Base-by-base conservation (phyloP, 176 grass and related monocot genomes). In the Guadua angustifolia region DNA sequence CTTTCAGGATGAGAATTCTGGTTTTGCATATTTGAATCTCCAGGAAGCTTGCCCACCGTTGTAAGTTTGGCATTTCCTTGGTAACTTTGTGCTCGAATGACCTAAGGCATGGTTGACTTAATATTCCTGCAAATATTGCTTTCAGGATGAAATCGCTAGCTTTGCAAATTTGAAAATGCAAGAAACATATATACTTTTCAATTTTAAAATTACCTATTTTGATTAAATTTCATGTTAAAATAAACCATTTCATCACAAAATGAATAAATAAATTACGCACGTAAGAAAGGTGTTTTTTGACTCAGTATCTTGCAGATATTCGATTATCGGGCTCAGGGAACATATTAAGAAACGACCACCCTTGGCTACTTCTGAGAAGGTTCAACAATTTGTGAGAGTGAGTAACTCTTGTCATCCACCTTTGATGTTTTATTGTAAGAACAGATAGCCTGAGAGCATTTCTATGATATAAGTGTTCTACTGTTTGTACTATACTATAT, bases 351-450 rank as follows among this genome's bases (percentile, higher is more conserved):
- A 98, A 88, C 88, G 93, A 25, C 93, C 95, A 77, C 91, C 95
- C 12, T 92, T 98, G 80, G 95, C 95, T 83, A 94, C 95, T 63
- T 90, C 95, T 79, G 95, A 98, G 91, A 98, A 98, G 90, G 95
- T 98, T 87, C 93, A 98, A 75, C 95, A 98, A 68, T 95, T 88
- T 85, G 93, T 98, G 73, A 90, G 89, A 89, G 95, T 95, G 77
- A 83, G 92, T 92, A 81, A 18, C 60, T 73, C 57, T 60, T 83
- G 25, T 36, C 36, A 57, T 53, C 57, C 24, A 66, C 38, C 6
- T 57, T 4, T 86, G 36, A 5, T 35, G 1, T 53, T 68, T 81
- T 75, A 62, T 65, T 52, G 63, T 49, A 82, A 69, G 42, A 81
- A 57, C 36, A 58, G 38, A 55, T 74, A 59, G 1, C 15, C 3